Conservation (phyloP, 345 rosid genomes). For the Microcos paniculata region DNA sequence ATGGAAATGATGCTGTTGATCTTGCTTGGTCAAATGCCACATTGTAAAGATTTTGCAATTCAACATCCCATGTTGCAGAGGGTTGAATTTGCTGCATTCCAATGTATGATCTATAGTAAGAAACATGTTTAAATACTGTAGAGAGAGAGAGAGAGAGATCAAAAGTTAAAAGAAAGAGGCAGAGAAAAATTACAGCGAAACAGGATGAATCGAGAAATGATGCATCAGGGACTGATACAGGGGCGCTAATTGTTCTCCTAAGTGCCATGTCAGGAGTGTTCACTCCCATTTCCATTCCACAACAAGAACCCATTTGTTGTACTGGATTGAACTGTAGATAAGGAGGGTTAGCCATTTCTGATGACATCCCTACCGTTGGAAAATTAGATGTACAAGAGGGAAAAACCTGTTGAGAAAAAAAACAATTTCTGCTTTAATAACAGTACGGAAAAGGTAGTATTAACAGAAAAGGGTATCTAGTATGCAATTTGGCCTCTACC, state of each 20-base stretch:
- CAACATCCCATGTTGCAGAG: slow-evolving; percentile 61
- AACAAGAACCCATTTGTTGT: slow-evolving; percentile 47
- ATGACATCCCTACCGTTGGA: slow-evolving; percentile 45
- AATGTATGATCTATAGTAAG: not conserved
- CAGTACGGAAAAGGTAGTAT: not conserved
- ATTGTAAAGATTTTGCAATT: slow-evolving; percentile 59
- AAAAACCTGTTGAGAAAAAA: slow-evolving; percentile 32
- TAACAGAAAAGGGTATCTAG: not conserved
- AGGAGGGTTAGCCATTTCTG: slow-evolving; percentile 48
- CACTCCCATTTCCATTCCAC: slow-evolving; percentile 51
- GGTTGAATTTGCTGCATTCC: slow-evolving; percentile 54
- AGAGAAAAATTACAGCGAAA: slow-evolving; percentile 43
- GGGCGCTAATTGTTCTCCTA: slow-evolving; percentile 44
- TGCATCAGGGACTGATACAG: slow-evolving; percentile 46
- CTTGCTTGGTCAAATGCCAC: slow-evolving; percentile 52
- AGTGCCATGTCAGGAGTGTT: slow-evolving; percentile 45
- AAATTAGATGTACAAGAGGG: slow-evolving; percentile 34
- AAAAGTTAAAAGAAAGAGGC: not conserved
- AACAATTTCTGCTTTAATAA: not conserved
- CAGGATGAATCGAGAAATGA: slow-evolving; percentile 45
- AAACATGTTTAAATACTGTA: not conserved
- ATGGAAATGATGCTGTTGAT: slow-evolving; percentile 31
- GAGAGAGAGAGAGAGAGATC: not conserved
- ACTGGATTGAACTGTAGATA: slow-evolving; percentile 50
- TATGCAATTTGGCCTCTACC: slow-evolving; percentile 28